Evolutionary conservation across 495 filamentous ascomycete species (phyloP).

Genomic region (Podospora tetraspora): DNA sequence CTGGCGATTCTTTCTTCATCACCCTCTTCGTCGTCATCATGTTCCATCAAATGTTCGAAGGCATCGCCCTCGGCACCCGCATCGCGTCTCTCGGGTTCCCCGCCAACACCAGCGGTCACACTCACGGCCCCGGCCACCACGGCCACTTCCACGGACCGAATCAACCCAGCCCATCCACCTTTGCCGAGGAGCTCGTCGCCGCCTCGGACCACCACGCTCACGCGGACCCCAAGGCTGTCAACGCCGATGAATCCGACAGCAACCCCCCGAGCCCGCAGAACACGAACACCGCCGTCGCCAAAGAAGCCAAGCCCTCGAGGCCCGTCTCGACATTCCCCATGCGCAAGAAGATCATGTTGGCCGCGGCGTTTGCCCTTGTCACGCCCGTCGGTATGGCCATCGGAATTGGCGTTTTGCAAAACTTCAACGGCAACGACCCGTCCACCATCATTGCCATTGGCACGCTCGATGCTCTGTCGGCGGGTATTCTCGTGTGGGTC

Average conservation of each 20-base stretch:
- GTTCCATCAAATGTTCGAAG: slow-evolving; percentile 74
- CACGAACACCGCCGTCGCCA: not conserved
- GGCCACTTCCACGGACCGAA: slow-evolving; percentile 7
- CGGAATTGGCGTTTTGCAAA: slow-evolving; percentile 47
- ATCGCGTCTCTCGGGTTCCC: slow-evolving; percentile 53
- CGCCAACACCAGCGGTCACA: slow-evolving; percentile 5
- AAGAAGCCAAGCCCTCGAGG: not conserved
- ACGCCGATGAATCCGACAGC: not conserved
- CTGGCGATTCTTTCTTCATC: slow-evolving; percentile 51
- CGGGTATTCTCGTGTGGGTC: slow-evolving; percentile 57
- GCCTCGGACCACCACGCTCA: slow-evolving; percentile 8
- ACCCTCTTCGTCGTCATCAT: slow-evolving; percentile 55
- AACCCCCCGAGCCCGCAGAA: not conserved
- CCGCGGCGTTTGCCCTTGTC: slow-evolving; percentile 47
- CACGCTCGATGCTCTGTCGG: slow-evolving; percentile 52
- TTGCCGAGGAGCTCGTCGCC: slow-evolving; percentile 7
- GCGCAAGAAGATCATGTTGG: slow-evolving; percentile 43
- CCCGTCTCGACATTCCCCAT: slow-evolving; percentile 23
- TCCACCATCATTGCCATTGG: slow-evolving; percentile 53
- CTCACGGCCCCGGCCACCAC: slow-evolving; percentile 15
- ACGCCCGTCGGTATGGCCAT: slow-evolving; percentile 58
- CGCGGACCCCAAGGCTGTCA: slow-evolving; percentile 6
- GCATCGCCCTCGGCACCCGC: slow-evolving; percentile 67
- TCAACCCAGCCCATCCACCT: slow-evolving; percentile 5
- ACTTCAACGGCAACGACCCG: slow-evolving; percentile 54